Percentiles rank a stretch among this genome's conserved stretches.
Conservation (phyloP, 2,329 filamentous ascomycete genomes). For the Diaporthe ilicicola region DNA sequence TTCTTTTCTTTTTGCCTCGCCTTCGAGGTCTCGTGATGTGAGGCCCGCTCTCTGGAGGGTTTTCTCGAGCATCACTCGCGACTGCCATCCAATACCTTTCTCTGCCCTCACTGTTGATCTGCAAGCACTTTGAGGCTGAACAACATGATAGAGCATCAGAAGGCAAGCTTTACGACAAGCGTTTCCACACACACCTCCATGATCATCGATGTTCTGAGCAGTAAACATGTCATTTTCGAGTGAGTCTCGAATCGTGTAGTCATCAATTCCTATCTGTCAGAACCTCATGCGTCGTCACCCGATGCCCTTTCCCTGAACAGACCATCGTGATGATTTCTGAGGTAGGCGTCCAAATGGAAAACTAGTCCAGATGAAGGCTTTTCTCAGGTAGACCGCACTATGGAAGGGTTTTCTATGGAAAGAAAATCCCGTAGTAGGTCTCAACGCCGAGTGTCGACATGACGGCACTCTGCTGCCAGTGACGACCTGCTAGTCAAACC, state of each 20-base stretch:
- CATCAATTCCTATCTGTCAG: constrained; percentile 4
- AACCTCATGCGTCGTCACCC: background rate
- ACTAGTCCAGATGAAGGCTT: background rate
- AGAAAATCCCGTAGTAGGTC: background rate
- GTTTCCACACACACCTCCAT: background rate
- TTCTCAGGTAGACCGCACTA: background rate
- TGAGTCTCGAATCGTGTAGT: background rate
- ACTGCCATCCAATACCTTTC: background rate
- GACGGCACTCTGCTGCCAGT: background rate
- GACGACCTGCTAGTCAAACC: background rate
- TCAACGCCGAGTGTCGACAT: background rate
- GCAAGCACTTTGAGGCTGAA: too few relatives aligned
- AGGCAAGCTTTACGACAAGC: background rate
- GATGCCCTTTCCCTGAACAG: background rate
- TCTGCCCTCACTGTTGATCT: too few relatives aligned
- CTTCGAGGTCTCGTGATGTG: too few relatives aligned
- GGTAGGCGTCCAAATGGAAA: background rate
- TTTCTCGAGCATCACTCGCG: background rate
- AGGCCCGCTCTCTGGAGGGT: too few relatives aligned
- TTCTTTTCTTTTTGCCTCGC: too few relatives aligned
- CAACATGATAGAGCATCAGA: background rate
- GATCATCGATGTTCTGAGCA: background rate
- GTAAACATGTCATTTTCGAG: fast-evolving
- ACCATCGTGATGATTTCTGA: background rate
- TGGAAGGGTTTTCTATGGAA: background rate